Conservation (phyloP, 2,329 filamentous ascomycete genomes). For the Pseudogymnoascus sp. region DNA sequence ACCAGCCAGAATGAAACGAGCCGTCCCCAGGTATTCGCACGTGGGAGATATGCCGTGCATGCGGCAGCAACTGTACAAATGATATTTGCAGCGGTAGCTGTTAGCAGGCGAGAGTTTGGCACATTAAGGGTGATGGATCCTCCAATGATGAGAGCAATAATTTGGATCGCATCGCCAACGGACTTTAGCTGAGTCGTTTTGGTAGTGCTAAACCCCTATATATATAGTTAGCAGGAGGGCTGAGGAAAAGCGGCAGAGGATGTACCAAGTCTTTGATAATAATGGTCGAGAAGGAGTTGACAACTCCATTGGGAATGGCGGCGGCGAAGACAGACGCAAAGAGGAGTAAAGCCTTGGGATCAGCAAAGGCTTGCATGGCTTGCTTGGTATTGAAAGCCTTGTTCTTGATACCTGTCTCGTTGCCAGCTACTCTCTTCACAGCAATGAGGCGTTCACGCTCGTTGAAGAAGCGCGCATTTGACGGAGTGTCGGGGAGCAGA, state of each 20-base stretch:
- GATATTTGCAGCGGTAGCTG: slow-evolving; percentile 28
- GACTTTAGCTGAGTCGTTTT: slow-evolving; percentile 30
- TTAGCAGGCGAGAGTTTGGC: slow-evolving; percentile 25
- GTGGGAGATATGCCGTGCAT: slow-evolving; percentile 28
- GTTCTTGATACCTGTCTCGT: slow-evolving; percentile 31
- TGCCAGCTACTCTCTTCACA: slow-evolving; percentile 25
- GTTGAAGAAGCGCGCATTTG: slow-evolving; percentile 26
- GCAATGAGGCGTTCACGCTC: slow-evolving; percentile 26
- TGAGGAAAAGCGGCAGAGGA: not conserved
- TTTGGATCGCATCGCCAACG: slow-evolving; percentile 32
- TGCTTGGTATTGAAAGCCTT: slow-evolving; percentile 27
- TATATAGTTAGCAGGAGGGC: not conserved
- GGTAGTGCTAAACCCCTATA: slow-evolving; percentile 26
- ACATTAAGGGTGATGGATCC: slow-evolving; percentile 30
- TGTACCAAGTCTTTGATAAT: slow-evolving; percentile 27
- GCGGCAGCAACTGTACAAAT: slow-evolving; percentile 30
- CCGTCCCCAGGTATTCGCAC: slow-evolving; percentile 28
- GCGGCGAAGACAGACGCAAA: slow-evolving; percentile 15
- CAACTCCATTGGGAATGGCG: slow-evolving; percentile 19
- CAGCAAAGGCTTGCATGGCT: slow-evolving; percentile 21
- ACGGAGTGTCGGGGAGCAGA: slow-evolving; percentile 28
- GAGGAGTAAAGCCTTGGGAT: slow-evolving; percentile 27
- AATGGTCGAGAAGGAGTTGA: slow-evolving; percentile 31
- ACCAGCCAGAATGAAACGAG: slow-evolving; percentile 32
- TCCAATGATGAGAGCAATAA: slow-evolving; percentile 29